A percentile compares a stretch with the other conserved stretches of the same genome.
Evolutionary conservation across 306 rosid genomes (phyloP).

Genomic region (Ochetophila trinervis): DNA sequence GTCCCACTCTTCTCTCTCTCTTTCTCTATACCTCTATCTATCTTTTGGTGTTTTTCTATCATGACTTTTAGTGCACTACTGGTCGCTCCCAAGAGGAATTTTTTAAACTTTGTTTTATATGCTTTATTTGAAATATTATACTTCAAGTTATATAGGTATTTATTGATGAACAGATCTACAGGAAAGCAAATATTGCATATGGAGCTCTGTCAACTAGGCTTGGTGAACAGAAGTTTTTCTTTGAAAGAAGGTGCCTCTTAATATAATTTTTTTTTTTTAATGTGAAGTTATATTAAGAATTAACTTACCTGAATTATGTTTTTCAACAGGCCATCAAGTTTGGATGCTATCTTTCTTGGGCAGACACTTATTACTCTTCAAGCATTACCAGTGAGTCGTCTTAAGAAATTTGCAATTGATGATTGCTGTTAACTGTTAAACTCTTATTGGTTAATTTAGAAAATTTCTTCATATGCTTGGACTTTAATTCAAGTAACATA

Average conservation of each 20-base stretch:
- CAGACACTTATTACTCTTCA: conserved; percentile 72
- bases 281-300: conserved; percentile 6
- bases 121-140: conserved; percentile 15
- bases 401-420: conserved; percentile 1
- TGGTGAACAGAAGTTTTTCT: conserved; percentile 65
- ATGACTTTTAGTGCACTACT: neutral
- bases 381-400: conserved; percentile 82
- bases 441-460: conserved; percentile 2
- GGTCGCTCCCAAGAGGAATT: neutral
- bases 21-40: neutral
- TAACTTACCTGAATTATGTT: conserved; percentile 21
- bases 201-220: conserved; percentile 65
- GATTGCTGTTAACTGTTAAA: conserved; percentile 1
- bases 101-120: neutral
- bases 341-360: conserved; percentile 86
- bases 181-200: conserved; percentile 63
- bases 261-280: conserved; percentile 1
- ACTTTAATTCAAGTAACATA: neutral
- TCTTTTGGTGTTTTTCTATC: neutral
- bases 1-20: conserved; percentile 28
- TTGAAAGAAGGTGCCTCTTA: conserved; percentile 67
- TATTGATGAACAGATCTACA: conserved; percentile 63
- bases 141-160: neutral
- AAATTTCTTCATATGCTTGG: neutral
- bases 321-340: conserved; percentile 76